A percentile compares a stretch with the other conserved stretches of the same genome.
These are phyloP conservation scores for Pythium grandisporangium DNA, from an alignment of 352 stramenopile genomes.

Conservation along the genomic window DNA sequence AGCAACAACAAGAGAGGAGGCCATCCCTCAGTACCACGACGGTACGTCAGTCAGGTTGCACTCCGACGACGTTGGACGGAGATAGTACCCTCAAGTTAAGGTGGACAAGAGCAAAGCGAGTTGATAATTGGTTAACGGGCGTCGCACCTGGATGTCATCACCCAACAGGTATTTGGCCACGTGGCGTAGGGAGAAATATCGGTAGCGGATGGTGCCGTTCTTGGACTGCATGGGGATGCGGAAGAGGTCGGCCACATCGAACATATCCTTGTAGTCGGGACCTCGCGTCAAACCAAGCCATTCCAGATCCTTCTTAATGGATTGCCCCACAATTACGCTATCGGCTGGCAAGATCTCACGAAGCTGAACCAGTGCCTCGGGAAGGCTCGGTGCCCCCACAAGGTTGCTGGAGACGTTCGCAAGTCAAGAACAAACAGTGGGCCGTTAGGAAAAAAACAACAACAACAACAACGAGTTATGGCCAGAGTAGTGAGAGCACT, in stretches of 20 bases:
- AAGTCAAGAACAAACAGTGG: neutral
- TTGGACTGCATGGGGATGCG: slow-evolving; percentile 63
- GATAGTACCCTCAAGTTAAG: too few relatives aligned
- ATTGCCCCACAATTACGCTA: slow-evolving; percentile 88
- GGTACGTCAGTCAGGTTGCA: neutral
- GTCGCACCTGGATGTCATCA: slow-evolving; percentile 71
- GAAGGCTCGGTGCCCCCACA: slow-evolving; percentile 47
- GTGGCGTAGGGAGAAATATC: slow-evolving; percentile 80
- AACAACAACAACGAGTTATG: neutral
- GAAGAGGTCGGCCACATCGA: slow-evolving; percentile 82
- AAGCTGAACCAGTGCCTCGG: slow-evolving; percentile 70
- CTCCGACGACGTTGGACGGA: neutral
- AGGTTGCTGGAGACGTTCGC: slow-evolving; percentile 39
- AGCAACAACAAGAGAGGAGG: neutral
- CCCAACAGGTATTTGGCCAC: slow-evolving; percentile 77
- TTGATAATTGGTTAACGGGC: too few relatives aligned
- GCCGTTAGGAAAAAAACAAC: neutral
- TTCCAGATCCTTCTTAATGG: slow-evolving; percentile 89
- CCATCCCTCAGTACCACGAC: too few relatives aligned
- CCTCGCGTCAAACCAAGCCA: slow-evolving; percentile 83
- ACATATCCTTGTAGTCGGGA: slow-evolving; percentile 79
- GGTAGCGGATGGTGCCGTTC: slow-evolving; percentile 70
- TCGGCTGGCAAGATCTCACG: slow-evolving; percentile 64
- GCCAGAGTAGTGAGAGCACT: too few relatives aligned
- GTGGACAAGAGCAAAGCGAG: too few relatives aligned